phyloP scores from a whole-genome alignment of 345 rosid species.

The Angophora floribunda region DNA sequence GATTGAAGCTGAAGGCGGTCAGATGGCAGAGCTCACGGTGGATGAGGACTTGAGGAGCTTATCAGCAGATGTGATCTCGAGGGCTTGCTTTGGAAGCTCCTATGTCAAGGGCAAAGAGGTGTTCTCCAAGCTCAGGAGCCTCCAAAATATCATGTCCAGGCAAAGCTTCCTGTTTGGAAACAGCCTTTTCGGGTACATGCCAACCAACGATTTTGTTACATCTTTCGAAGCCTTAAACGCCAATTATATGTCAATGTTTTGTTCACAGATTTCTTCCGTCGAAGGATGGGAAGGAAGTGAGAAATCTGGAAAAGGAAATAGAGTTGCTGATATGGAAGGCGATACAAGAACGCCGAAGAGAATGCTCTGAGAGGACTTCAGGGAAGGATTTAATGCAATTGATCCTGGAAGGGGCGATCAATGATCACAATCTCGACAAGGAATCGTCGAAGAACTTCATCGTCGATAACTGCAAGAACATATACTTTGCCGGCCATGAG shows the following conservation, averaged over 20 bases:
- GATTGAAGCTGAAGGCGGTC: conserved; percentile 10
- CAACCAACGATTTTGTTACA: not conserved
- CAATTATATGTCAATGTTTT: not conserved
- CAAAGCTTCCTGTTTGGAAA: conserved; percentile 17
- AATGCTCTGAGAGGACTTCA: conserved; percentile 15
- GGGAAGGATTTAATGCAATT: conserved; percentile 61
- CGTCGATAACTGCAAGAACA: conserved; percentile 79
- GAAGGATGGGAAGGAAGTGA: conserved; percentile 25
- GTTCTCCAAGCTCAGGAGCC: conserved; percentile 41
- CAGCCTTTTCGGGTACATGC: conserved; percentile 21
- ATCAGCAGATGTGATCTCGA: conserved; percentile 58
- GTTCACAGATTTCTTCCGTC: conserved; percentile 21
- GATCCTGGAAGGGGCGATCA: conserved; percentile 54
- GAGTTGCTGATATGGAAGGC: conserved; percentile 66
- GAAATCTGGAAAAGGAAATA: conserved; percentile 44
- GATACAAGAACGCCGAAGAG: conserved; percentile 39
- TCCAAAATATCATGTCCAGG: conserved; percentile 35
- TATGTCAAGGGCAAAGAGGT: conserved; percentile 46
- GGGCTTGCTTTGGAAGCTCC: conserved; percentile 53
- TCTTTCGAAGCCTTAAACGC: not conserved
- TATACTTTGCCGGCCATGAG: conserved; percentile 82
- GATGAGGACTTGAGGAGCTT: conserved; percentile 35
- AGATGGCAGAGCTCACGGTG: conserved; percentile 30
- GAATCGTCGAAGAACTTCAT: conserved; percentile 46
- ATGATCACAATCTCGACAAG: conserved; percentile 10